Evolutionary conservation across 1,139 yeast species (phyloP), one percentile per base, ranked within the genome.

Genomic region (Blastobotrys ciferrii): DNA sequence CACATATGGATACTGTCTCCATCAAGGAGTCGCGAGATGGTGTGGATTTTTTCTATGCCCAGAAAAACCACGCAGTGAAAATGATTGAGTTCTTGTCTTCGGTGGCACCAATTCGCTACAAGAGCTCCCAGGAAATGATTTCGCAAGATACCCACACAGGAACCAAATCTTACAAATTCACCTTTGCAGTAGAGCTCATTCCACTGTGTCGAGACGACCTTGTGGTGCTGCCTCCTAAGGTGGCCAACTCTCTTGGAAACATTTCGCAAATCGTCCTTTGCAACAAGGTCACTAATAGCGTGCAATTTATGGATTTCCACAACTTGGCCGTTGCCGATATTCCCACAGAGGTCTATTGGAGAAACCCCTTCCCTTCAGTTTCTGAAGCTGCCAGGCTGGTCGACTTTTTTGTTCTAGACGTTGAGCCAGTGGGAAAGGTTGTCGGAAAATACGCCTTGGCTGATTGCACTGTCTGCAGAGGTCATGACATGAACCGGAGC

Each of bases 181-280:
- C 98, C 7, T 91, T 76, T 64, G 89, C 98, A 13, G 87, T 91
- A 37, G 99, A 92, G 70, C 82, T 92, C 58, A 96, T 88, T 1
- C 98, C 98, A n/a, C 82, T 94, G 44, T 94, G 98, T 77, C 84
- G 95, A 67, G 99, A 92, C 65, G 98, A 94, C 65, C 77, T 94
- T 58, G 95, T 94, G 30, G 86, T 91, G 42, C 74, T 94, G 55
- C 98, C 98, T 28, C 80, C 81, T 62, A 82, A 82, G 59, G 68
- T 92, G 55, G 98, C 99, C 2, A 80, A 82, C 57, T 78, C 88
- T 12, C 67, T 89, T 72, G 96, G 98, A 54, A 85, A 86, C 65
- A 86, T 92, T 51, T 72, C 91, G 23, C 84, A 87, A 63, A 72
- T 91, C 52, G 97, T 88, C 3, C 68, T 94, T 50, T 92, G 98